Evolutionary conservation across 2,329 filamentous ascomycete species (phyloP).

Genomic region (Sporothrix humicola): DNA sequence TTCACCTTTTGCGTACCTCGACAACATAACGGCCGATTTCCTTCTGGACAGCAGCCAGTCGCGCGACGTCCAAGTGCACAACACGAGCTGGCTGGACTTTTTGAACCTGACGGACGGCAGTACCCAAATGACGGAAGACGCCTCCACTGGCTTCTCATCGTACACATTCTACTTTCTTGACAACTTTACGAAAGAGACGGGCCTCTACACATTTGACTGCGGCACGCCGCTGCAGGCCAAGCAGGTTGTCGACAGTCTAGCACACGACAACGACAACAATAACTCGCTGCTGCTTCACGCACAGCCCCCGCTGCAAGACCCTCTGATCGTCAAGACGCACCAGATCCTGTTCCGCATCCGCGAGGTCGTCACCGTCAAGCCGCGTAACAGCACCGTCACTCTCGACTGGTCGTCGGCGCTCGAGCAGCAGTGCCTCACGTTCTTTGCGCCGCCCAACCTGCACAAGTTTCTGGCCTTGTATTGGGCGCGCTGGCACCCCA

Average conservation of each 20-base stretch:
- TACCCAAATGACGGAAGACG: too few species aligned
- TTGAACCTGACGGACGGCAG: neutral
- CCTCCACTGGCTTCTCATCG: neutral
- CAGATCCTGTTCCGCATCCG: slow-evolving; percentile 26
- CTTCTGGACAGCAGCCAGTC: neutral
- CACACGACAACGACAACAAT: too few species aligned
- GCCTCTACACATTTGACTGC: slow-evolving; percentile 29
- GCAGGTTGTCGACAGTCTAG: neutral
- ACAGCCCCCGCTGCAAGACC: slow-evolving; percentile 4
- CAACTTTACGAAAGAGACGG: slow-evolving; percentile 21
- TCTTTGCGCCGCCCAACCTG: slow-evolving; percentile 30
- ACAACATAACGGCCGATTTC: slow-evolving; percentile 1
- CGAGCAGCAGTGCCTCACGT: slow-evolving; percentile 26
- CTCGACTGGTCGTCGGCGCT: slow-evolving; percentile 24
- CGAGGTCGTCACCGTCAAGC: slow-evolving; percentile 25
- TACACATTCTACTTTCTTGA: slow-evolving; percentile 29
- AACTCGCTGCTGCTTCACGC: neutral
- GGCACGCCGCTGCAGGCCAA: neutral
- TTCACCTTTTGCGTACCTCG: neutral
- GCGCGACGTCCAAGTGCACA: neutral
- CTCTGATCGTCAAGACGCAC: slow-evolving; percentile 27
- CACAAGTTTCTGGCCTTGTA: slow-evolving; percentile 27
- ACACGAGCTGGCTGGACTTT: slow-evolving; percentile 30
- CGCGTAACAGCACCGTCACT: slow-evolving; percentile 31
- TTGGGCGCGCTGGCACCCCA: slow-evolving; percentile 32